phyloP scores from a whole-genome alignment of 2,329 filamentous ascomycete species.

The Fusarium buharicum region DNA sequence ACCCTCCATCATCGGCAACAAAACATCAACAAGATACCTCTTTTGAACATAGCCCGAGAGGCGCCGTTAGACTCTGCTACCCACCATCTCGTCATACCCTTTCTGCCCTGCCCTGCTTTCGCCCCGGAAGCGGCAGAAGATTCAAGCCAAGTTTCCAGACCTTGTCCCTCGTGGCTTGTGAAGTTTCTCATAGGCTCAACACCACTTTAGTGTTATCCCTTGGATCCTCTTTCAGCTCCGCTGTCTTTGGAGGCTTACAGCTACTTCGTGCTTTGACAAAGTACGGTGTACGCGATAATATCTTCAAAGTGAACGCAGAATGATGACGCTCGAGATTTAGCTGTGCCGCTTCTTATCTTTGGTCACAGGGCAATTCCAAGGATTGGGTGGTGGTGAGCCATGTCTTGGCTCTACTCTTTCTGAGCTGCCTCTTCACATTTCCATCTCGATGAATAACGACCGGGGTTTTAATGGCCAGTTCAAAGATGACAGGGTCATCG shows the following conservation, averaged over 20 bases:
- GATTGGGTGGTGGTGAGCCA: background rate
- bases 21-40: slow-evolving; percentile 13
- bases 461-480: slow-evolving; percentile 22
- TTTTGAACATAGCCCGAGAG: slow-evolving; percentile 11
- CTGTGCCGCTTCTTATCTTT: slow-evolving; percentile 1
- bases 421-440: background rate
- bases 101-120: slow-evolving; percentile 22
- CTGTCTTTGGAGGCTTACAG: slow-evolving; percentile 12
- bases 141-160: slow-evolving; percentile 31
- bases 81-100: slow-evolving; percentile 26
- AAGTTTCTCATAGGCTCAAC: slow-evolving; percentile 22
- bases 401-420: slow-evolving; percentile 6
- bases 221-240: slow-evolving; percentile 6
- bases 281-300: slow-evolving; percentile 14
- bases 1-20: slow-evolving; percentile 21
- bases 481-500: slow-evolving; percentile 5
- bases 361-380: background rate
- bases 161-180: slow-evolving; percentile 15
- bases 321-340: slow-evolving; percentile 21
- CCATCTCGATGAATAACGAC: slow-evolving; percentile 20
- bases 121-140: slow-evolving; percentile 35
- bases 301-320: slow-evolving; percentile 1
- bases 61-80: slow-evolving; percentile 5
- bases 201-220: slow-evolving; percentile 11
- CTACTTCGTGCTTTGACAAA: slow-evolving; percentile 13